phyloP scores from a whole-genome alignment of 2,329 filamentous ascomycete genomes.

The Grosmannia huntii region DNA sequence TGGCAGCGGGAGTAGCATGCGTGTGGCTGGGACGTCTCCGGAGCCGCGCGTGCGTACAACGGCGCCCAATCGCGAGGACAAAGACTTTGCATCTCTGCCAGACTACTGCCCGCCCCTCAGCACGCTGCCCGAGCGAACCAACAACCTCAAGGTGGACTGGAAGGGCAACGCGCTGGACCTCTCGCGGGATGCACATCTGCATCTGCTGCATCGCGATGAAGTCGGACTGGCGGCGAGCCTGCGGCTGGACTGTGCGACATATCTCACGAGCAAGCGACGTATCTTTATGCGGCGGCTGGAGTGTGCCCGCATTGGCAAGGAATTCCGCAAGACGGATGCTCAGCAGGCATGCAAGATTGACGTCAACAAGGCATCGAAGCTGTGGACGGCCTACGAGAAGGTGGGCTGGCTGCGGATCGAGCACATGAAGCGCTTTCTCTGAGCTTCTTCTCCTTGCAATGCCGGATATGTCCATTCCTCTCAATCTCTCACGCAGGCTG shows the following conservation, averaged over 20 bases:
- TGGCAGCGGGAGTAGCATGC: neutral
- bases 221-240: conserved; percentile 63
- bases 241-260: conserved; percentile 74
- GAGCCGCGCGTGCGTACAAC: conserved; percentile 28
- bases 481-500: neutral
- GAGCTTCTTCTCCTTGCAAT: neutral
- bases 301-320: conserved; percentile 55
- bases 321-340: conserved; percentile 89
- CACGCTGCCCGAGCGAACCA: conserved; percentile 52
- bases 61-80: conserved; percentile 65
- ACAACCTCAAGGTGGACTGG: conserved; percentile 75
- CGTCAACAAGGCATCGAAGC: conserved; percentile 90
- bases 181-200: conserved; percentile 53
- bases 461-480: neutral
- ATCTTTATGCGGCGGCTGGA: conserved; percentile 72
- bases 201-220: conserved; percentile 68
- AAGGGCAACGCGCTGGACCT: conserved; percentile 71
- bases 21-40: conserved; percentile 6
- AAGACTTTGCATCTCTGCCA: conserved; percentile 59
- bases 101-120: conserved; percentile 60
- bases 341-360: conserved; percentile 98
- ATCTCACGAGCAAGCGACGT: conserved; percentile 82
- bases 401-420: conserved; percentile 64
- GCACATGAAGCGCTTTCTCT: conserved; percentile 23
- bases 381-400: conserved; percentile 80